phyloP scores from a whole-genome alignment of 345 rosid genomes.

The Citrus mangshanensis region DNA sequence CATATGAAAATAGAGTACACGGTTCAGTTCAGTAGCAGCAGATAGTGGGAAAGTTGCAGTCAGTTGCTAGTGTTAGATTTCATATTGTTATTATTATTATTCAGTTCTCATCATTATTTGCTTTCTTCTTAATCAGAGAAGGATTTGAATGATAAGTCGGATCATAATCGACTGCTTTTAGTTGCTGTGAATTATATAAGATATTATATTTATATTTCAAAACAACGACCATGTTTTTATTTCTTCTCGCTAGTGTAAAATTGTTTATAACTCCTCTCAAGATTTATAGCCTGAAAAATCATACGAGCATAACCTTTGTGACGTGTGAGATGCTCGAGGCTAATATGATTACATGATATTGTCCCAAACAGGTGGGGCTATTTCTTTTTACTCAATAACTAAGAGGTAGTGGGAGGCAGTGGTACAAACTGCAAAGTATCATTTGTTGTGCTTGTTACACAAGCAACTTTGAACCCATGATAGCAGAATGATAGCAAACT shows the following conservation, averaged over 20 bases:
- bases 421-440: no score
- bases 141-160: not conserved
- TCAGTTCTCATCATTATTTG: not conserved
- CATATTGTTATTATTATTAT: no score
- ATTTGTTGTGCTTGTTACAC: no score
- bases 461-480: no score
- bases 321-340: no score
- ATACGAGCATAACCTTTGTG: no score
- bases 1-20: not conserved
- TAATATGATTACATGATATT: no score
- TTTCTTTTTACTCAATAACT: no score
- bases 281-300: no score
- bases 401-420: no score
- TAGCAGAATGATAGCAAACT: not conserved
- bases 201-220: not conserved
- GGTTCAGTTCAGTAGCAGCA: conserved; percentile 8
- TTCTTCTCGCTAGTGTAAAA: not conserved
- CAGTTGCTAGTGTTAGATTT: not conserved
- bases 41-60: not conserved
- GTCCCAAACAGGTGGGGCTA: no score
- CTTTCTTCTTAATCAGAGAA: not conserved
- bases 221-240: not conserved
- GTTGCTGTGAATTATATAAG: not conserved
- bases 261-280: no score
- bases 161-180: not conserved